Base-by-base conservation (phyloP, 345 rosid species). In the Melastoma malabathricum region DNA sequence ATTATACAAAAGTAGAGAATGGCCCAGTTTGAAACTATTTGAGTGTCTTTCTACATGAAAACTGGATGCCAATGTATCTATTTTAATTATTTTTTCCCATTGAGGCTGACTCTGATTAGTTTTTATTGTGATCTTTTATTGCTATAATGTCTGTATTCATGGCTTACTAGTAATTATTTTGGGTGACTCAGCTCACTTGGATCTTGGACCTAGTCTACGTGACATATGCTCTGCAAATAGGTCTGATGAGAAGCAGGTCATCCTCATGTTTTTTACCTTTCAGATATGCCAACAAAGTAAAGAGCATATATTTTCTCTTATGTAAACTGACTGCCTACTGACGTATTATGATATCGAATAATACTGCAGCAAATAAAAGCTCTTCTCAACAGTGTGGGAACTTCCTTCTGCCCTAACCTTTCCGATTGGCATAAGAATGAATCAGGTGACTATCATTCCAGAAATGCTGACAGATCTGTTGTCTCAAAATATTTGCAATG, bases 231-330 rank as follows among this genome's bases (percentile, higher is more conserved):
- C 84, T 48, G 82, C 89, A 47, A 82, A 87, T 70, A 74, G 95
- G 71, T 71, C 89, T 38, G 87, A 84, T 68, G 98, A 90, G 73
- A 77, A 80, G 65, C 92, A 90, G 94, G 98, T 90, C 6, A 27
- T 27, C 31, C 31, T 27, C 31, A 6, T 27, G 6, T n/a, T 6
- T 27, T 27, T 6, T 3, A 27, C 31, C 3, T 3, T 27, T 27
- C 31, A 6, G 31, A 27, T 3, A 3, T 27, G 6, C 31, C 31
- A 27, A 27, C 31, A 27, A 27, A 3, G 4, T 27, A 6, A 27
- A 6, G 4, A 3, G 6, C 6, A 6, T 27, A 27, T 27, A 3
- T 27, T 27, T 6, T 27, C 31, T 27, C 6, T 44, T 5, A 14
- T 25, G 16, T 20, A 3, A 43, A 15, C 5, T 46, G 54, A 20